Evolutionary conservation across 2,329 filamentous ascomycete genomes (phyloP), one percentile per base, ranked within the genome.

Genomic region (Cladosporium velox): DNA sequence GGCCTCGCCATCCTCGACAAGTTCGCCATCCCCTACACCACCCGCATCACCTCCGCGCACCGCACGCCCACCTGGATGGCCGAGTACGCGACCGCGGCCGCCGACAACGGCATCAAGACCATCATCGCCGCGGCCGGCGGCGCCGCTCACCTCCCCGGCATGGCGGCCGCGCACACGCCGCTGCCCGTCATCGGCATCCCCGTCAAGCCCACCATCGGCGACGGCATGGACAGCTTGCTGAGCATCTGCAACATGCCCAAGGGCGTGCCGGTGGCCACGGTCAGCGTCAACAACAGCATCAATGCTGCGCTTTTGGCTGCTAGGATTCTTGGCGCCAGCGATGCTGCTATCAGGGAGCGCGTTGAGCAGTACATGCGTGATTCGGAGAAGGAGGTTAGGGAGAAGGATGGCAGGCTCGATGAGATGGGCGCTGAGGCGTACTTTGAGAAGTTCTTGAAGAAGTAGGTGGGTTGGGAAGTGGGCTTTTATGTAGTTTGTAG

Each of bases 21-120:
- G n/a, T 90, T 94, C 68, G 75, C 81, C n/a, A 90, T 95, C 12
- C 88, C 90, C 0, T 91, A 87, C 79, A 86, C 89, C 7, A 84
- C 88, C 18, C 87, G 87, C 73, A 93, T 95, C 74, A 93, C 91
- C 0, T 93, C 91, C 2, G 92, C 92, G 0, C 83, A 84, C 73
- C 79, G 83, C 61, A 84, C 83, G 0, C 82, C 82, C 2, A 74
- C 79, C 71, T 80, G 77, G 77, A 82, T 84, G 73, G 78, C 79
- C 57, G 71, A 75, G 4, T 84, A 79, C 72, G 80, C 79, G 52
- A 78, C 78, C 57, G 58, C 69, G 8, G 82, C 82, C 2, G 70
- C 76, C 0, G 65, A 67, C 5, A 73, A 74, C 1, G 77, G 76
- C 5, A 73, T 83, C 68, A 76, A 77, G 65, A 78, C 81, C 68